These are phyloP conservation scores for Caloboletus inedulis DNA, from an alignment of 1,284 basidiomycete species.

Conservation along the genomic window DNA sequence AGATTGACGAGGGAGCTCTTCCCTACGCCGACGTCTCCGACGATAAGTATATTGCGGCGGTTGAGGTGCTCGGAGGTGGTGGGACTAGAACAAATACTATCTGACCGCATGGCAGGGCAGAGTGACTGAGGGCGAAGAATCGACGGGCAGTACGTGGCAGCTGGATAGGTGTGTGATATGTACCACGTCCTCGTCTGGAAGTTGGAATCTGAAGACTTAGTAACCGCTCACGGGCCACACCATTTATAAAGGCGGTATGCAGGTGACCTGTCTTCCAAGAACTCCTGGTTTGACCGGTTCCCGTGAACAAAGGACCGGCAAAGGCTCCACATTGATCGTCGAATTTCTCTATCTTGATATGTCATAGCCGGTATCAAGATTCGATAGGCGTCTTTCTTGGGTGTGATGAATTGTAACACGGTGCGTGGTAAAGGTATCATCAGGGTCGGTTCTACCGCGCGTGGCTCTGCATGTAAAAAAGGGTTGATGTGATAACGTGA, in stretches of 20 bases:
- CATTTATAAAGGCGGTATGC: slow-evolving; percentile 17
- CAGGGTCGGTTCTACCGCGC: background rate
- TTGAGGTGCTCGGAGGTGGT: slow-evolving; percentile 7
- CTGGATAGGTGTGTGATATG: background rate
- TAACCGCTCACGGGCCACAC: background rate
- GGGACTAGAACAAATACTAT: slow-evolving; percentile 19
- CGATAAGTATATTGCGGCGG: slow-evolving; percentile 28
- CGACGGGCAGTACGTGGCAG: slow-evolving; percentile 2
- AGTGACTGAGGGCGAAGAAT: slow-evolving; percentile 1
- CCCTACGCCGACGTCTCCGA: slow-evolving; percentile 32
- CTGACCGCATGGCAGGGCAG: slow-evolving; percentile 16
- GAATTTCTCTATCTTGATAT: slow-evolving; percentile 14
- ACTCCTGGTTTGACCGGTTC: slow-evolving; percentile 5
- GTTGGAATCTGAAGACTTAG: background rate
- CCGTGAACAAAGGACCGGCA: slow-evolving; percentile 11
- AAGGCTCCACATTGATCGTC: slow-evolving; percentile 1
- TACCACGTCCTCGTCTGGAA: slow-evolving; percentile 3
- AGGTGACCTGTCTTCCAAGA: background rate
- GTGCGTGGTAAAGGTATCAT: background rate
- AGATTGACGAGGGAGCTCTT: slow-evolving; percentile 35
- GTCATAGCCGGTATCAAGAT: slow-evolving; percentile 2
- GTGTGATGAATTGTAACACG: background rate
- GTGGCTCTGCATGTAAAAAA: background rate
- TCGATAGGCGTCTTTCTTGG: slow-evolving; percentile 12
- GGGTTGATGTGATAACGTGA: background rate